Evolutionary conservation across 805 yeast genomes (phyloP), one percentile per base, ranked within the genome.

Genomic region (Sugiyamaella qingdaonensis): DNA sequence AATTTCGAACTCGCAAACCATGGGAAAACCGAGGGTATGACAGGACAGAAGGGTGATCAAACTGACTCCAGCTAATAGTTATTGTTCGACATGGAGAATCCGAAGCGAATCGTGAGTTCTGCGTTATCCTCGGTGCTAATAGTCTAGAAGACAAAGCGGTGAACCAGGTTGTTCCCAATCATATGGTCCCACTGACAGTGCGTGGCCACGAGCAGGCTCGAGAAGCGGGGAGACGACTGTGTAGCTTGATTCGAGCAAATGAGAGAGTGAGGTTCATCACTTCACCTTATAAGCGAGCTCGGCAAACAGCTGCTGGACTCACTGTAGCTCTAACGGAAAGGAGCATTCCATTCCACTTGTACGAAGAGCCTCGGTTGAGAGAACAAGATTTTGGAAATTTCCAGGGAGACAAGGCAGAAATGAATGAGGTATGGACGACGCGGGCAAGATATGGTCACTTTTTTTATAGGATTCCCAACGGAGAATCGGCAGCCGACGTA

Each of bases 331-430:
- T 70, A 4, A 70, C 65, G 10, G 58, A 62, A 63, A 70, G 65
- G 21, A 67, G 63, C 46, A 60, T 83, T 9, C 72, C 74, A 4
- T 84, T 81, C 60, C 74, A 77, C 36, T 79, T 86, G 2, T 78
- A 81, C 59, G 97, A 91, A 67, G 97, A 91, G 65, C 96, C 97
- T 10, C 72, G 97, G 51, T 81, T 91, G 80, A 76, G 97, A 57
- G 97, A 91, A 65, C 97, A 91, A 68, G 97, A 91, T 68, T 91
- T 91, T 65, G 97, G 97, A 18, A 90, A 90, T 66, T 90, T 89
- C 68, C 97, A 90, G 71, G 78, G 84, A 0, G 78, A 81, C 1
- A 67, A 69, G 43, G 82, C 80, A 52, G 86, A 81, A 58, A 90
- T 90, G 95, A 85, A 84, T 59, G 74, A 76, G 59, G 85, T 89